Base-by-base conservation (phyloP, 306 rosid species). In the Canavalia ensiformis region DNA sequence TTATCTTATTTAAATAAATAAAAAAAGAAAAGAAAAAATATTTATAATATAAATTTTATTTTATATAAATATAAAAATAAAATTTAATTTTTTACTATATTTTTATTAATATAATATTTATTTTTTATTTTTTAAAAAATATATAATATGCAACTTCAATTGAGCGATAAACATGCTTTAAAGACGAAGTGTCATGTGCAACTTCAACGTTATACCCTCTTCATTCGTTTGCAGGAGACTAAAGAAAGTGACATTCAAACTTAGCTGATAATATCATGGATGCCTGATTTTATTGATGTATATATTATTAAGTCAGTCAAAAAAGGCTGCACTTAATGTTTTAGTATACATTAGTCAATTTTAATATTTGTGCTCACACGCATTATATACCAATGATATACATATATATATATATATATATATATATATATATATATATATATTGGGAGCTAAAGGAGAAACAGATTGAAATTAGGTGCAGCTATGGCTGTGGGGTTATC, bases 401-500 rank as follows among this genome's bases (percentile, higher is more conserved):
- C 7, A 30, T 33, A 42, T 56, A 4, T 18, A 18, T 18, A 18
- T 18, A 18, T 18, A 42, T 56, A 4, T 18, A 18, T 18, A 18
- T 18, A 18, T 18, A 8, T 6, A 0, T 79, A 11, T 7, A 30
- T 33, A 42, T 56, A 4, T 18, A 18, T 18, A 18, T 18, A 18
- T 18, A n/a, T 18, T 45, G 52, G 7, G 1, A 2, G 30, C 9
- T 63, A 8, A 33, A 51, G 67, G 28, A 63, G 68, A 73, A 39
- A 49, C 3, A 51, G 13, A 35, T 35, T 66, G 33, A 66, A 78
- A 13, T 13, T 35, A 44, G 65, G 11, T 4, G 55, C 3, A 90
- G 62, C 75, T 55, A 91, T 91, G 96, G 96, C 96, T 1, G 89
- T 63, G 51, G 95, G 83, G 28, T 0, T 84, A 7, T 70, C 71